Conservation (phyloP, 441 rosid species). For the Populus trichocarpa region DNA sequence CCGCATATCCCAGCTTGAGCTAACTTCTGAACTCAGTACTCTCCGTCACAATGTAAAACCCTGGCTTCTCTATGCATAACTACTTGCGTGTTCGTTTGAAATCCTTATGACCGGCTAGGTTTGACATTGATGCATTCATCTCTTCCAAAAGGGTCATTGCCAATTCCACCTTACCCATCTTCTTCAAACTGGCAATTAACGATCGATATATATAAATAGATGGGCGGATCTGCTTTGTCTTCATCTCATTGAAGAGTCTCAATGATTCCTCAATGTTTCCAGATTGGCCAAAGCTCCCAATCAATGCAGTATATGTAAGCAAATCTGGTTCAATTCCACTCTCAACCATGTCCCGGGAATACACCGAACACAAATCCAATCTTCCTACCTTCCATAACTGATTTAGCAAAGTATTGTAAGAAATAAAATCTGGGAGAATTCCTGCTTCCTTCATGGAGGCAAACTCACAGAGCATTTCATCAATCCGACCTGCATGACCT, state of each 20-base stretch:
- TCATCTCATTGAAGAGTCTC: constrained; percentile 74
- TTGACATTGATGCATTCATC: constrained; percentile 48
- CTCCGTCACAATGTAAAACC: not conserved
- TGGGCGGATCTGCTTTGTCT: constrained; percentile 52
- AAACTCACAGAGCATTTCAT: constrained; percentile 57
- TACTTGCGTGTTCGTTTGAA: constrained; percentile 47
- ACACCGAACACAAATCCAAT: constrained; percentile 51
- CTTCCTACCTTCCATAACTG: constrained; percentile 67
- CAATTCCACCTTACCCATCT: constrained; percentile 52
- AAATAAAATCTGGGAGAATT: constrained; percentile 47
- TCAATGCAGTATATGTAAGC: constrained; percentile 74
- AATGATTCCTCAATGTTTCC: constrained; percentile 56
- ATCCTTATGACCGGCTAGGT: constrained; percentile 58
- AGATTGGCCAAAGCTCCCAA: constrained; percentile 65
- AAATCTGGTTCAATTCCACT: constrained; percentile 61
- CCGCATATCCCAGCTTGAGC: not conserved
- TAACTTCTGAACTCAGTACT: not conserved
- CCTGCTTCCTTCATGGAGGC: constrained; percentile 62
- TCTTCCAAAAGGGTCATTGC: constrained; percentile 52
- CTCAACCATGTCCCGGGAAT: constrained; percentile 55
- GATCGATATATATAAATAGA: constrained; percentile 63
- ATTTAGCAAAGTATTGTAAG: constrained; percentile 70
- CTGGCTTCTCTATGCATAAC: not conserved
- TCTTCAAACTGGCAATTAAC: constrained; percentile 50
- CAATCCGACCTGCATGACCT: constrained; percentile 52